A percentile compares a stretch with the other conserved stretches of the same genome.
These are phyloP conservation scores for Pseudogymnoascus sp. DNA, from an alignment of 2,329 filamentous ascomycete genomes.

Conservation along the genomic window DNA sequence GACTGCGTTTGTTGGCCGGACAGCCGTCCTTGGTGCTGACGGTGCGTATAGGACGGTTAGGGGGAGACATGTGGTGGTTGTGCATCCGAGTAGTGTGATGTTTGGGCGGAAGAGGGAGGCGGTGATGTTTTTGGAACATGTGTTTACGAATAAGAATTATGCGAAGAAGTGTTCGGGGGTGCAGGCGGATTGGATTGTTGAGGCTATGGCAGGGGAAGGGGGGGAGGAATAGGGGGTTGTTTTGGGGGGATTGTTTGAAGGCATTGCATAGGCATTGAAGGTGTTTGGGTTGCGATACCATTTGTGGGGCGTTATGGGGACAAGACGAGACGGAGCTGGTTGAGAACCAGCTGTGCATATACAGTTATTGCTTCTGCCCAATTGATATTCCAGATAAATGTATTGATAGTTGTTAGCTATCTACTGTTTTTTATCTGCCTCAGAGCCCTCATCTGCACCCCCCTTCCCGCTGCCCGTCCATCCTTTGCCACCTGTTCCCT, in stretches of 20 bases:
- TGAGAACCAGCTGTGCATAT: too few species aligned
- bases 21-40: slow-evolving; percentile 52
- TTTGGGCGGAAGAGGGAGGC: slow-evolving; percentile 56
- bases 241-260: too few species aligned
- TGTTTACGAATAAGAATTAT: slow-evolving; percentile 59
- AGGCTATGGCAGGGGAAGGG: slow-evolving; percentile 17
- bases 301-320: too few species aligned
- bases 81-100: slow-evolving; percentile 55
- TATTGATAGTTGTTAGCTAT: background rate
- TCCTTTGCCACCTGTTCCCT: background rate
- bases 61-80: slow-evolving; percentile 51
- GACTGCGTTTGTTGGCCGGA: slow-evolving; percentile 51
- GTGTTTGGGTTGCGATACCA: too few species aligned
- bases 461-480: background rate
- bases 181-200: slow-evolving; percentile 48
- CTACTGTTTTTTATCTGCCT: background rate
- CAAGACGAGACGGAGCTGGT: too few species aligned
- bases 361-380: too few species aligned
- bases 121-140: slow-evolving; percentile 61
- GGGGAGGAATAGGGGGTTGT: background rate
- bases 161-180: slow-evolving; percentile 58
- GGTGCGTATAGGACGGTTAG: slow-evolving; percentile 52
- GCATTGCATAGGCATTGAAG: too few species aligned
- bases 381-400: background rate
- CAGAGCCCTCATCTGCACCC: background rate